Base-by-base conservation (phyloP, 2,329 filamentous ascomycete genomes). In the Fusarium chaquense region DNA sequence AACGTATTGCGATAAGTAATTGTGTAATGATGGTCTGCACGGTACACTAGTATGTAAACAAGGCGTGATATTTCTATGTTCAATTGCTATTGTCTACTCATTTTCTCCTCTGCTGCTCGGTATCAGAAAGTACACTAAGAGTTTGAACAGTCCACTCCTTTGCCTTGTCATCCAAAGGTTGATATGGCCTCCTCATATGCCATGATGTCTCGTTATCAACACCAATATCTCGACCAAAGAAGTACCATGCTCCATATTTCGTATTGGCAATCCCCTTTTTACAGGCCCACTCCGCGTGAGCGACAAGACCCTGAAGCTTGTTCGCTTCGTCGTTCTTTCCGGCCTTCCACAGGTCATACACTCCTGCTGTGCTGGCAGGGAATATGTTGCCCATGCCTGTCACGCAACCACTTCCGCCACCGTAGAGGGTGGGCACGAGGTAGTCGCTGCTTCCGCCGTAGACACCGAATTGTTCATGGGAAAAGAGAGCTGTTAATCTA, bases 281-380 rank as follows among this genome's bases (percentile, higher is more conserved):
- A 65, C 83, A 85, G 0, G 83, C 83, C 79, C 82, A 83, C 64
- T 85, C 83, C 1, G 83, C 83, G 49, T 82, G 80, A 2, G 83
- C 82, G 0, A 85, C 80, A 5, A 80, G 63, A 5, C 79, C 79
- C 49, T 85, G 83, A 30, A 84, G 69, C 28, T 70, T 73, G 22
- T 71, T 75, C 2, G 82, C 81, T 50, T 83, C 80, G 0, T 81
- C 77, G 1, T 76, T 49, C 57, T 76, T 75, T 1, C 81, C 82
- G 0, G 71, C 76, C 11, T 75, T 77, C 78, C 80, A 85, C 0
- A 83, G 65, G 32, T 81, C 78, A 55, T 80, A 84, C 1, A 85
- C 72, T 2, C 70, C 76, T 1, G 81, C 75, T 1, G 81, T 82
- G 2, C 78, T 78, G 26, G 79, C 77, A 0, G 83, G 83, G 51